Evolutionary conservation across 2,329 filamentous ascomycete species (phyloP), one percentile per base, ranked within the genome.

Genomic region (Pseudovirgaria hyperparasitica): DNA sequence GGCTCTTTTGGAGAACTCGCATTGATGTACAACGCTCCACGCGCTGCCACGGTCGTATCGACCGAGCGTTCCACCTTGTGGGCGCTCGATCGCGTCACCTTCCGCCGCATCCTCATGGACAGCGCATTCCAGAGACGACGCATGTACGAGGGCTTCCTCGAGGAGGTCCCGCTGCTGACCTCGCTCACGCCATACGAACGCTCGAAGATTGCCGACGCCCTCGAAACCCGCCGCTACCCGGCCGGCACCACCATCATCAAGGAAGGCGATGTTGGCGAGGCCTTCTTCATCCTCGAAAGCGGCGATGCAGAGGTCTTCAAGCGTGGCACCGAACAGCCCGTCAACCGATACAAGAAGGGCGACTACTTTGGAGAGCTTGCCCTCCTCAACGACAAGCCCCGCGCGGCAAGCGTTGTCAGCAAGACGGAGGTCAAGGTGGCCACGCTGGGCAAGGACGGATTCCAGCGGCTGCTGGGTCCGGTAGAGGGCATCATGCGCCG

Each of bases 321-420:
- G 59, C 65, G 71, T n/a, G 82, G 76, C 20, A 60, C 66, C 11
- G 65, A 74, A 13, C 63, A 71, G 32, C 66, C 77, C 3, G 77
- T 96, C 37, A 82, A 84, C 48, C 65, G 72, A 28, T 96, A 96
- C 55, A 68, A 65, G 37, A 90, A 92, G 57, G 90, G 90, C 16
- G 90, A 94, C 48, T 98, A 90, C 63, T 98, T 98, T 58, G 90
- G 90, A 35, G 90, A 98, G 58, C 65, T 98, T 34, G 90, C 90
- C 5, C 59, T 98, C 47, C 66, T 96, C 41, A 92, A 96, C 41
- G 87, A 98, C 48, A 82, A 84, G 29, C 90, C 90, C 6, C 76
- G 90, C 48, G 87, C 87, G 19, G 90, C 90, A 26, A 92, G 80
- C 41, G 75, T 98, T 27, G 63, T 92, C 24, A 82, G 82, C 43